These are phyloP conservation scores for Ophiostoma triangulosporum DNA, from an alignment of 2,329 filamentous ascomycete genomes.

Conservation along the genomic window DNA sequence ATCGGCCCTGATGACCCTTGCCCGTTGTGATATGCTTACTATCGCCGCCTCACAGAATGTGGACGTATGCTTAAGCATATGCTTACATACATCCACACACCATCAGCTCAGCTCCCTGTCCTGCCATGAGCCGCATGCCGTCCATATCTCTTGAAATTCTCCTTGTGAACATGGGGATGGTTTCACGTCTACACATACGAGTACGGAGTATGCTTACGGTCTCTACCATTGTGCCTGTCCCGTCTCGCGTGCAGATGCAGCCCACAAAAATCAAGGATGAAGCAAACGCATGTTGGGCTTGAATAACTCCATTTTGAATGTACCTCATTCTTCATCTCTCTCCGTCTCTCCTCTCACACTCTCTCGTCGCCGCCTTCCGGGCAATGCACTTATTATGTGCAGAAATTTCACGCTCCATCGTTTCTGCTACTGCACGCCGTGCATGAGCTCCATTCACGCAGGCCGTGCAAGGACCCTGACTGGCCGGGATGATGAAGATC, in stretches of 20 bases:
- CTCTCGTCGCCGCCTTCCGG: background rate
- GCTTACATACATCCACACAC: background rate
- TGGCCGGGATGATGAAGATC: slow-evolving; percentile 1
- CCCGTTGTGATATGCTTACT: no score
- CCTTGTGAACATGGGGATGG: background rate
- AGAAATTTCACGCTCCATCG: slow-evolving; percentile 1
- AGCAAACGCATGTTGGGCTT: background rate
- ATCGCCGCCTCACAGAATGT: no score
- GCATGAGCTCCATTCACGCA: slow-evolving; percentile 7
- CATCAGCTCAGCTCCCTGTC: background rate
- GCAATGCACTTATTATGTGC: slow-evolving; percentile 6
- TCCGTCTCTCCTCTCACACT: background rate
- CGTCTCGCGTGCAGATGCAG: background rate
- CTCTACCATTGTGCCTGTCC: background rate
- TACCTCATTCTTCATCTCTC: background rate
- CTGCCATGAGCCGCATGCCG: background rate
- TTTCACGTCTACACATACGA: background rate
- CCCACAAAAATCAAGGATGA: background rate
- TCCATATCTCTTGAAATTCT: background rate
- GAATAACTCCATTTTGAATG: background rate
- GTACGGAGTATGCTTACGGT: no score
- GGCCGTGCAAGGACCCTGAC: slow-evolving; percentile 5
- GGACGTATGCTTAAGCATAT: no score
- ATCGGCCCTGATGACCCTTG: no score
- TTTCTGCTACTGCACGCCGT: slow-evolving; percentile 8